These are phyloP conservation scores for Spergularia bocconei DNA, from an alignment of 148 eudicot genomes.

Conservation along the genomic window DNA sequence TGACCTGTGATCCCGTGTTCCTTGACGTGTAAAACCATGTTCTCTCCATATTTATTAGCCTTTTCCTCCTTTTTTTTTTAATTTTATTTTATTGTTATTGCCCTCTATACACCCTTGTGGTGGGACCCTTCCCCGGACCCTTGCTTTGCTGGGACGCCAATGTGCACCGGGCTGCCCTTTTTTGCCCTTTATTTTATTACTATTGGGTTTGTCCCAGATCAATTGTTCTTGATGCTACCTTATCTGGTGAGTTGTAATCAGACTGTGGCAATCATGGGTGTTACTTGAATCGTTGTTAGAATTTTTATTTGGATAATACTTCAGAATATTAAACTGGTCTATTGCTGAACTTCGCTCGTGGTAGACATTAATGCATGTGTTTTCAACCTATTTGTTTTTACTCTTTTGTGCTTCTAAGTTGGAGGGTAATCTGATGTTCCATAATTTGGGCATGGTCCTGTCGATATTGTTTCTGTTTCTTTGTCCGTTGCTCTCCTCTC, in stretches of 20 bases:
- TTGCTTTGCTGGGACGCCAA: too few species aligned
- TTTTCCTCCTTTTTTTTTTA: neutral
- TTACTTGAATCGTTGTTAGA: neutral
- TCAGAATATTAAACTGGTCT: neutral
- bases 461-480: neutral
- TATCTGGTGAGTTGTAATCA: neutral
- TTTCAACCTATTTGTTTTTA: too few species aligned
- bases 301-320: neutral
- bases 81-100: neutral
- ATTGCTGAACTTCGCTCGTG: neutral
- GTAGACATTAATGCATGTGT: neutral
- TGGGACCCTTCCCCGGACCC: too few species aligned
- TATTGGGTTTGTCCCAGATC: neutral
- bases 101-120: too few species aligned
- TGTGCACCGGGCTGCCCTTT: too few species aligned
- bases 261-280: neutral
- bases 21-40: neutral
- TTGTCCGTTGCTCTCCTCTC: neutral
- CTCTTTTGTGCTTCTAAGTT: neutral
- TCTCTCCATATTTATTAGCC: neutral
- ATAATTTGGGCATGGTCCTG: neutral
- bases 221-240: neutral
- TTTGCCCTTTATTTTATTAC: too few species aligned
- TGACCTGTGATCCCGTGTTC: neutral
- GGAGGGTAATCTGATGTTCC: neutral